A percentile compares a stretch with the other conserved stretches of the same genome.
Conservation (phyloP, 148 eudicot genomes). For the Camellia granthamiana region DNA sequence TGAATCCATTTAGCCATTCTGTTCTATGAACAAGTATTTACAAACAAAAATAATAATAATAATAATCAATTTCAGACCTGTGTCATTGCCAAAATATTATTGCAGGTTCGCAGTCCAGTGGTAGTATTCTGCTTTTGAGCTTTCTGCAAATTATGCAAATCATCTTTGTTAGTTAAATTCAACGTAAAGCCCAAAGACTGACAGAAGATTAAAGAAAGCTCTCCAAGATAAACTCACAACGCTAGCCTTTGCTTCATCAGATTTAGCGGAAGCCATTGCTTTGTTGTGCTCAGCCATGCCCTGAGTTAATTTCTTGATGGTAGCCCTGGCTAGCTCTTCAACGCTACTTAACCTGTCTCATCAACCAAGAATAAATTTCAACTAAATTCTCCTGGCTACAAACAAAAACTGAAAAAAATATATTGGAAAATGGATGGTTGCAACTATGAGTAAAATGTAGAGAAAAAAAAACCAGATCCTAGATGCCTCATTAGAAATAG, state of each 20-base stretch:
- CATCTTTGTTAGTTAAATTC: background rate
- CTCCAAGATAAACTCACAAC: constrained; percentile 49
- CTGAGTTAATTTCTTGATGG: constrained; percentile 79
- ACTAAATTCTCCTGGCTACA: background rate
- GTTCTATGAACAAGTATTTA: no score
- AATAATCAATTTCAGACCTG: background rate
- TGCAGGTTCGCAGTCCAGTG: constrained; percentile 80
- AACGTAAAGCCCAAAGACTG: background rate
- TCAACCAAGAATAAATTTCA: constrained; percentile 5
- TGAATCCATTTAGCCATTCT: no score
- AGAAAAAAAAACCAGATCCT: background rate
- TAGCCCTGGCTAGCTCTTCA: constrained; percentile 79
- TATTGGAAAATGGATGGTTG: background rate
- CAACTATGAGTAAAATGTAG: background rate
- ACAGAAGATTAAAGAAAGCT: constrained; percentile 4
- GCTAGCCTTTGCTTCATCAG: constrained; percentile 72
- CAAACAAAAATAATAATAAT: no score
- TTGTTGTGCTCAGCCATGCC: constrained; percentile 84
- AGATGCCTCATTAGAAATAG: background rate
- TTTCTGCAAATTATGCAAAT: constrained; percentile 50
- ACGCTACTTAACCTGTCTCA: constrained; percentile 62
- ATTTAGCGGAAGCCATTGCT: constrained; percentile 67
- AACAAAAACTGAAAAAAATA: background rate
- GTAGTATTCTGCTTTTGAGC: constrained; percentile 71
- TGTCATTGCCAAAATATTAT: constrained; percentile 88